Conservation (phyloP, 2,329 filamentous ascomycete species). For the Thielaviopsis punctulata region DNA sequence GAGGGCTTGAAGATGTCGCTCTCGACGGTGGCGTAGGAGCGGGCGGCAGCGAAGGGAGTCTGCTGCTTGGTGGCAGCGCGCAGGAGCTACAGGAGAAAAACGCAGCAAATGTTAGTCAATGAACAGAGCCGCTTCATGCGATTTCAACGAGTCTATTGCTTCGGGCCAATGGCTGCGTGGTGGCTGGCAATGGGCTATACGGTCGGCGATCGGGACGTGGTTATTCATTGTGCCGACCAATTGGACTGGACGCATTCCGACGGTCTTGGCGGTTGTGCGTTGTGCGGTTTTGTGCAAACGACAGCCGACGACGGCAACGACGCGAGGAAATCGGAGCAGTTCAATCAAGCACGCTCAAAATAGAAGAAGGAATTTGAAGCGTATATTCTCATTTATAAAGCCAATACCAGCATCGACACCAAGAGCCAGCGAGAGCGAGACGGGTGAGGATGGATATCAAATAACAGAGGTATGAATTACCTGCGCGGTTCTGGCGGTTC, state of each 20-base stretch:
- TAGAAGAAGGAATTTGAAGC: too few relatives aligned
- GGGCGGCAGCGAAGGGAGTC: slow-evolving; percentile 23
- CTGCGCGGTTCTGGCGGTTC: slow-evolving; percentile 38
- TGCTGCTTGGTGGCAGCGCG: slow-evolving; percentile 30
- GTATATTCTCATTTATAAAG: not conserved
- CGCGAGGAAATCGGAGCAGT: not conserved
- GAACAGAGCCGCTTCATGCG: not conserved
- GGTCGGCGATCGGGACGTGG: not conserved
- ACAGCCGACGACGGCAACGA: not conserved
- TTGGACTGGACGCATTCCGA: slow-evolving; percentile 2
- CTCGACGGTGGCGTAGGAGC: slow-evolving; percentile 63
- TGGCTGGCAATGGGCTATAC: not conserved
- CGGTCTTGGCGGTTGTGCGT: not conserved
- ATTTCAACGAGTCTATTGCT: not conserved
- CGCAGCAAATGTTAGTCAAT: slow-evolving; percentile 16
- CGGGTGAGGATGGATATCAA: not conserved
- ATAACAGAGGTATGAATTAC: slow-evolving; percentile 23
- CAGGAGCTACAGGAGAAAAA: slow-evolving; percentile 27
- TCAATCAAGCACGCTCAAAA: not conserved
- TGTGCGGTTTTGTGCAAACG: not conserved
- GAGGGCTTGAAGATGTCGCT: slow-evolving; percentile 97
- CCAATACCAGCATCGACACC: not conserved
- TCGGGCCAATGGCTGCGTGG: not conserved
- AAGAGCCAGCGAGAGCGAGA: not conserved
- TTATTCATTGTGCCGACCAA: slow-evolving; percentile 1